phyloP scores from a whole-genome alignment of 768 basidiomycete genomes.

The Russula foetens region DNA sequence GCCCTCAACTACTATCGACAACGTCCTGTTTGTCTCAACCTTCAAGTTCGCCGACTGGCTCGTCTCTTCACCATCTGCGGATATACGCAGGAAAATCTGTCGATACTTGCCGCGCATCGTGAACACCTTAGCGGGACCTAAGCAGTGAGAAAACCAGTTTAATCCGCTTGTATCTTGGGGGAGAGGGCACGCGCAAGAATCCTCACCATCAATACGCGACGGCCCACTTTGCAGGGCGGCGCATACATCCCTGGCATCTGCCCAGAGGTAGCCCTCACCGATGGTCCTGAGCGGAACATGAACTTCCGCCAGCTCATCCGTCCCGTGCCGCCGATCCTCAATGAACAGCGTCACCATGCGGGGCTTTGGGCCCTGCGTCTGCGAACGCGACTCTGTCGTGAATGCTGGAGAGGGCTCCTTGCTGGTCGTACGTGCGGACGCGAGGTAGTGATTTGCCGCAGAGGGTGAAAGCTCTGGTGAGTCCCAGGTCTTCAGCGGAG shows the following conservation, averaged over 20 bases:
- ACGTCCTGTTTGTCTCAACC: slow-evolving; percentile 8
- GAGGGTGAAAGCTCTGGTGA: not conserved
- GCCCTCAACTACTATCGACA: slow-evolving; percentile 11
- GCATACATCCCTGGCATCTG: slow-evolving; percentile 56
- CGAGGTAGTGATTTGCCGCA: not conserved
- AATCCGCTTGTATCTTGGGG: not conserved
- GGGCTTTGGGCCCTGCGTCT: slow-evolving; percentile 14
- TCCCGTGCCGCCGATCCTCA: slow-evolving; percentile 48
- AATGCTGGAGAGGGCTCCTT: not conserved
- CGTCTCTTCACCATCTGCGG: slow-evolving; percentile 14
- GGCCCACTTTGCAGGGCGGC: slow-evolving; percentile 51
- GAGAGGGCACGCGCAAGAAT: not conserved
- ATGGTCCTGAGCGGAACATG: slow-evolving; percentile 45
- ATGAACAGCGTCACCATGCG: slow-evolving; percentile 64
- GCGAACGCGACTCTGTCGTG: not conserved
- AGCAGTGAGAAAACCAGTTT: not conserved
- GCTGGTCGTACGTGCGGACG: not conserved
- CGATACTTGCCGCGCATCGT: slow-evolving; percentile 19
- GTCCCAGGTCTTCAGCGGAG: not conserved
- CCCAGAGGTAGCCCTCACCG: slow-evolving; percentile 57
- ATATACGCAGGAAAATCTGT: slow-evolving; percentile 12
- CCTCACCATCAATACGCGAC: slow-evolving; percentile 59
- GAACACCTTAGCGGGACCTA: slow-evolving; percentile 16
- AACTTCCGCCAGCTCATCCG: slow-evolving; percentile 57
- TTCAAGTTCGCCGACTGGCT: slow-evolving; percentile 13